Conservation (phyloP, 1,284 basidiomycete species). For the Leccinum holopus region DNA sequence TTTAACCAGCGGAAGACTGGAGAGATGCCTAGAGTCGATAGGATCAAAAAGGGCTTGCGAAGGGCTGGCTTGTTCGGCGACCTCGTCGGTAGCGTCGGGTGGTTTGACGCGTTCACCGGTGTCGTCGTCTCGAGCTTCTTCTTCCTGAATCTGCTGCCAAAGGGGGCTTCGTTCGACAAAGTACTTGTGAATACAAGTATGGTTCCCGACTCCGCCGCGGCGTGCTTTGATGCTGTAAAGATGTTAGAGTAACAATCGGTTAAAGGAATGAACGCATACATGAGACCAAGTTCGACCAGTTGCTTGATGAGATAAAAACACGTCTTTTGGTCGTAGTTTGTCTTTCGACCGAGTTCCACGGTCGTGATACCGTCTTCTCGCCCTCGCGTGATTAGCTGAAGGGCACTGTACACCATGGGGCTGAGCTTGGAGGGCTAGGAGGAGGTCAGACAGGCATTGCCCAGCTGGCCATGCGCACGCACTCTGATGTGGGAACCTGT, state of each 20-base stretch:
- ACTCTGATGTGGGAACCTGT: conserved; percentile 83
- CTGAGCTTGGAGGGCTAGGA: conserved; percentile 73
- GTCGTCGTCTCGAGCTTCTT: conserved; percentile 51
- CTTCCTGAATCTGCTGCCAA: conserved; percentile 70
- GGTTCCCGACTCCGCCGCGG: conserved; percentile 71
- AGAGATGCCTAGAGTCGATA: conserved; percentile 72
- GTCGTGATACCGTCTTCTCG: conserved; percentile 77
- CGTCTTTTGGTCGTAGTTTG: conserved; percentile 88
- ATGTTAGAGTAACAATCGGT: conserved; percentile 4
- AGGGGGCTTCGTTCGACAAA: conserved; percentile 69
- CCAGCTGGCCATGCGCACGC: conserved; percentile 25
- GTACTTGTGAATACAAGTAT: conserved; percentile 75
- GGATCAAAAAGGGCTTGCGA: conserved; percentile 55
- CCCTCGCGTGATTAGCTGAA: conserved; percentile 83
- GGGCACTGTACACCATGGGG: conserved; percentile 78
- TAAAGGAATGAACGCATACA: conserved; percentile 51
- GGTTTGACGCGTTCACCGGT: conserved; percentile 29
- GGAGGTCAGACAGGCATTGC: conserved; percentile 8
- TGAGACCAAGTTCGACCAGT: conserved; percentile 66
- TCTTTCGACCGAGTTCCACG: conserved; percentile 71
- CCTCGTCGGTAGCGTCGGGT: conserved; percentile 31
- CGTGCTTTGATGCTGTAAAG: conserved; percentile 64
- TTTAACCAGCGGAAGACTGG: conserved; percentile 66
- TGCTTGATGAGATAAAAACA: conserved; percentile 83
- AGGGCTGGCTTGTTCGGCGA: conserved; percentile 29